Conservation (phyloP, 2,329 filamentous ascomycete species). For the Trichoderma asperellum region DNA sequence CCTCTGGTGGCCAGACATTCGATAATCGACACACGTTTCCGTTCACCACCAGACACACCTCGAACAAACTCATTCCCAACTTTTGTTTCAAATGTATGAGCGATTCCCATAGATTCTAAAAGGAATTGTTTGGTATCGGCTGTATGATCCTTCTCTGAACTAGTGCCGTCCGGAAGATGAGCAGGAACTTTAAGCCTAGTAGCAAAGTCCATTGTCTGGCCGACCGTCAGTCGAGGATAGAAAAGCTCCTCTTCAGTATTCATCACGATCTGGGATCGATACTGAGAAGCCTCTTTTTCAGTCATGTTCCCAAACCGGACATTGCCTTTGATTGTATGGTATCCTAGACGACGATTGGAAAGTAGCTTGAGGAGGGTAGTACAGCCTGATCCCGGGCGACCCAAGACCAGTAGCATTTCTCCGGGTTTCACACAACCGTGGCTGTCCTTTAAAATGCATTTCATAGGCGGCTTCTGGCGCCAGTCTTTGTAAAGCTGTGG, state of each 20-base stretch:
- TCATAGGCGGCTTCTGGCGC: conserved; percentile 59
- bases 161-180: conserved; percentile 49
- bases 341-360: conserved; percentile 66
- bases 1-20: conserved; percentile 63
- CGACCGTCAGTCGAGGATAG: conserved; percentile 72
- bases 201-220: conserved; percentile 72
- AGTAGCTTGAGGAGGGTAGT: conserved; percentile 72
- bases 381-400: conserved; percentile 70
- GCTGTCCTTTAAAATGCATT: conserved; percentile 66
- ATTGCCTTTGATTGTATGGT: conserved; percentile 60
- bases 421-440: conserved; percentile 73
- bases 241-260: conserved; percentile 71
- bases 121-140: conserved; percentile 56
- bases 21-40: conserved; percentile 71
- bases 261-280: conserved; percentile 64
- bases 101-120: conserved; percentile 60
- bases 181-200: conserved; percentile 61
- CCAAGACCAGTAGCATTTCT: conserved; percentile 72
- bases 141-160: conserved; percentile 49
- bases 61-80: conserved; percentile 69
- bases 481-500: conserved; percentile 56
- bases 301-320: conserved; percentile 58
- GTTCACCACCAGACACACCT: conserved; percentile 69
- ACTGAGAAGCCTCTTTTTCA: conserved; percentile 53
- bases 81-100: conserved; percentile 65